Conservation (phyloP, 106 monocot species). For the Cymbidium sinense region DNA sequence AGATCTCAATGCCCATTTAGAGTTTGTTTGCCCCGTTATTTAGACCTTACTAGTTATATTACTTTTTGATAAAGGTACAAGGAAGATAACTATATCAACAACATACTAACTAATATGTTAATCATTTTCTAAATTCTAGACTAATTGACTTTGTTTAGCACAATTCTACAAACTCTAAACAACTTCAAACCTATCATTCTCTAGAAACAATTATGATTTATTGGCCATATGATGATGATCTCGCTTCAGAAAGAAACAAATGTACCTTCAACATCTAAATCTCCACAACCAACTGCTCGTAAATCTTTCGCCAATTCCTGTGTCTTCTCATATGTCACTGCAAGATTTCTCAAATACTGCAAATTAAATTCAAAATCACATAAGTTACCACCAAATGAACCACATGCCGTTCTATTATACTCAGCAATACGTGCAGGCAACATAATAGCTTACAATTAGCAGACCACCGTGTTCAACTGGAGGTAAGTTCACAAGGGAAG, state of each 20-base stretch:
- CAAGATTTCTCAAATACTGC: conserved; percentile 92
- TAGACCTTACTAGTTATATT: too few species aligned
- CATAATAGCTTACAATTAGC: conserved; percentile 46
- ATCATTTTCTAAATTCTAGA: too few species aligned
- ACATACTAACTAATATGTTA: too few species aligned
- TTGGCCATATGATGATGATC: not conserved
- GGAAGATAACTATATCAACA: too few species aligned
- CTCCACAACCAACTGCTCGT: conserved; percentile 87
- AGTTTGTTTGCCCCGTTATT: too few species aligned
- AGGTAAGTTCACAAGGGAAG: conserved; percentile 86
- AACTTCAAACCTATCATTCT: not conserved
- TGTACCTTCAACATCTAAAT: conserved; percentile 96
- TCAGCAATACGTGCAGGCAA: conserved; percentile 5
- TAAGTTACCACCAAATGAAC: not conserved
- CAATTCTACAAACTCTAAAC: not conserved
- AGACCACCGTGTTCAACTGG: conserved; percentile 83
- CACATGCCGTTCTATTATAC: not conserved
- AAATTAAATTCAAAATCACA: conserved; percentile 17
- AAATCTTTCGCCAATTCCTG: conserved; percentile 89
- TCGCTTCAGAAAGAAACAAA: not conserved
- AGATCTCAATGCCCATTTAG: too few species aligned
- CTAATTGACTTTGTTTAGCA: too few species aligned
- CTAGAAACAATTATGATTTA: not conserved
- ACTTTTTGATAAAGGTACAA: too few species aligned
- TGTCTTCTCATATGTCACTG: conserved; percentile 90